phyloP scores from a whole-genome alignment of 2,329 filamentous ascomycete genomes.

The Onygena corvina region DNA sequence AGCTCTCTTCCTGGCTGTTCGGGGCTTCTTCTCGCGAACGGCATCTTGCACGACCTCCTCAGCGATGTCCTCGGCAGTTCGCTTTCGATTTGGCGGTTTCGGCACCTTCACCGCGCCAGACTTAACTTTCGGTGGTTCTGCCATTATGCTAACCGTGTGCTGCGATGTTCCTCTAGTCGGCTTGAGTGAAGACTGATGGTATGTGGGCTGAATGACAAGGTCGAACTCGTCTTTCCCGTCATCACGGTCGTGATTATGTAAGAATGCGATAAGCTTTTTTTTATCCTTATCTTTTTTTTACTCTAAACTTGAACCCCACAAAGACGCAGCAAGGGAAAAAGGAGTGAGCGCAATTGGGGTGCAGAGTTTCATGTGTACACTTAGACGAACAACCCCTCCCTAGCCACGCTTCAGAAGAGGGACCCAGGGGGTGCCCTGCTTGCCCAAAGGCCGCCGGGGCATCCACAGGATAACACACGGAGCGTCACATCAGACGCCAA shows the following conservation, averaged over 20 bases:
- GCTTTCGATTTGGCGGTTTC: slow-evolving; percentile 8
- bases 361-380: too few relatives aligned
- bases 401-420: background rate
- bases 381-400: slow-evolving; percentile 1
- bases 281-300: background rate
- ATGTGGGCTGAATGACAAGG: background rate
- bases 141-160: background rate
- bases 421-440: too few relatives aligned
- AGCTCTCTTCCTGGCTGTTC: slow-evolving; percentile 28
- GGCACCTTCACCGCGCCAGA: background rate
- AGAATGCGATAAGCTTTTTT: slow-evolving; percentile 2
- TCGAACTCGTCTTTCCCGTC: too few relatives aligned
- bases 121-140: background rate
- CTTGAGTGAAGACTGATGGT: background rate
- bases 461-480: too few relatives aligned
- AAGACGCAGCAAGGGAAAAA: background rate
- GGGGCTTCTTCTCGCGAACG: slow-evolving; percentile 19
- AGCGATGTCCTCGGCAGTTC: slow-evolving; percentile 18
- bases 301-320: background rate
- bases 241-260: background rate
- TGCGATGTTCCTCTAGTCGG: background rate
- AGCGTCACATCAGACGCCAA: too few relatives aligned
- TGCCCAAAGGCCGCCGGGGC: too few relatives aligned
- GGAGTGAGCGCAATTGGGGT: background rate
- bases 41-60: slow-evolving; percentile 18